Evolutionary conservation across 1,284 basidiomycete species (phyloP).

Genomic region (Fomitopsis palustris): DNA sequence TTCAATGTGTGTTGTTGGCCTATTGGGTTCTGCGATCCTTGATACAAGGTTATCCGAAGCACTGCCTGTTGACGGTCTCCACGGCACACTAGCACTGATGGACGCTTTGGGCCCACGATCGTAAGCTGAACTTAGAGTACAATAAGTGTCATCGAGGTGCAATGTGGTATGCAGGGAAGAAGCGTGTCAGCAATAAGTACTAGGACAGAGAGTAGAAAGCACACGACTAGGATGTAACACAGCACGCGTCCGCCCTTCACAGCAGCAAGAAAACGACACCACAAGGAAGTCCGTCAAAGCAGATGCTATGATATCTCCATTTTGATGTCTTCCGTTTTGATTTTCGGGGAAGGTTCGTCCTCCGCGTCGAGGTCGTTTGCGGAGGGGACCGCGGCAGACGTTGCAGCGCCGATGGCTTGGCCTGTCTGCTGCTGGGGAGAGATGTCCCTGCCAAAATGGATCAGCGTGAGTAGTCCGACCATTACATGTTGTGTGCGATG

Average conservation of each 20-base stretch:
- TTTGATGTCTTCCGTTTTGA: neutral
- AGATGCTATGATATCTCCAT: neutral
- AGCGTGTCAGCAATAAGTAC: neutral
- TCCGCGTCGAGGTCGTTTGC: slow-evolving; percentile 62
- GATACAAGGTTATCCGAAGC: too few species aligned
- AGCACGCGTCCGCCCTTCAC: neutral
- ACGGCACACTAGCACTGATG: too few species aligned
- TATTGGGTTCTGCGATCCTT: too few species aligned
- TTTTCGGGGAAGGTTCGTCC: slow-evolving; percentile 1
- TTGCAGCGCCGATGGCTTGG: slow-evolving; percentile 56
- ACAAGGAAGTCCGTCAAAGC: neutral
- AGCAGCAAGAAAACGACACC: neutral
- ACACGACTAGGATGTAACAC: neutral
- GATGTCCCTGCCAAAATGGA: slow-evolving; percentile 57
- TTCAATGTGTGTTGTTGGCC: neutral
- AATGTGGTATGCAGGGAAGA: neutral
- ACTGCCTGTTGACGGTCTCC: too few species aligned
- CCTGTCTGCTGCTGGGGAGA: slow-evolving; percentile 48
- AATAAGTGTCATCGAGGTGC: neutral
- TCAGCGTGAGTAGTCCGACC: neutral
- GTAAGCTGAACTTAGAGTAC: neutral
- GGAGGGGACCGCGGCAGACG: slow-evolving; percentile 76
- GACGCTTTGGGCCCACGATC: too few species aligned
- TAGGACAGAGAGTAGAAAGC: neutral
- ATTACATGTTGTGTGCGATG: neutral